Evolutionary conservation across 2,329 filamentous ascomycete species (phyloP).

Genomic region (Zopfia rhizophila): DNA sequence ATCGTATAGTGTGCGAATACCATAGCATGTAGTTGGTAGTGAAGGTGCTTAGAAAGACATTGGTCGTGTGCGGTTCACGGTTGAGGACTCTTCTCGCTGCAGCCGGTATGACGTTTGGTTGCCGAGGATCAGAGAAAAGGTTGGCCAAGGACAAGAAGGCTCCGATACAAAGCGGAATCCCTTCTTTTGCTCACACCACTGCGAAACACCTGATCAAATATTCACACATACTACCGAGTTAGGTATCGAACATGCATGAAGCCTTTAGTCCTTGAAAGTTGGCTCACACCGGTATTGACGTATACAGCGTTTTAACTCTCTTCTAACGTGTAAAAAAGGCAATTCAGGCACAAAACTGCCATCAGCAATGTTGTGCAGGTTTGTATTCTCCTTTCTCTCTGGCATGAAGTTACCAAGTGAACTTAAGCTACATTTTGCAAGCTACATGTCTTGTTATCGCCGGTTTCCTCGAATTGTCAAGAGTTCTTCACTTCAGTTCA

Average conservation of each 20-base stretch:
- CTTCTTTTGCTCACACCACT: neutral
- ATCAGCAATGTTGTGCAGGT: too few species aligned
- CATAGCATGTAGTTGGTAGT: conserved; percentile 21
- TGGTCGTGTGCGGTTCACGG: conserved; percentile 6
- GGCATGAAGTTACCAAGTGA: too few species aligned
- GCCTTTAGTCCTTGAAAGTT: too few species aligned
- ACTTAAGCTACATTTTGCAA: neutral
- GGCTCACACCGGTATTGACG: too few species aligned
- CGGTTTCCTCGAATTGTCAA: neutral
- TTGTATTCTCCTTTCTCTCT: neutral
- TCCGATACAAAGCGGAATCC: conserved; percentile 6
- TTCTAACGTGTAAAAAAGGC: too few species aligned
- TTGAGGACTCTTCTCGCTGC: conserved; percentile 2
- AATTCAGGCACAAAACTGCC: too few species aligned
- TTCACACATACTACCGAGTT: neutral
- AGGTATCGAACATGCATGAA: neutral
- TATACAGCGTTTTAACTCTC: too few species aligned
- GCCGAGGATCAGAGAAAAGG: conserved; percentile 7
- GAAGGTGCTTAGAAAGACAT: neutral
- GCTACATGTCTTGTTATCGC: neutral
- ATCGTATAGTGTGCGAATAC: conserved; percentile 19
- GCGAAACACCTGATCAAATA: too few species aligned
- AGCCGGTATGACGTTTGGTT: conserved; percentile 9
- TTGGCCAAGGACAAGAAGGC: neutral
- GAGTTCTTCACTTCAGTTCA: neutral